These are phyloP conservation scores for Ustilago crameri DNA, from an alignment of 1,284 basidiomycete species.

Conservation along the genomic window DNA sequence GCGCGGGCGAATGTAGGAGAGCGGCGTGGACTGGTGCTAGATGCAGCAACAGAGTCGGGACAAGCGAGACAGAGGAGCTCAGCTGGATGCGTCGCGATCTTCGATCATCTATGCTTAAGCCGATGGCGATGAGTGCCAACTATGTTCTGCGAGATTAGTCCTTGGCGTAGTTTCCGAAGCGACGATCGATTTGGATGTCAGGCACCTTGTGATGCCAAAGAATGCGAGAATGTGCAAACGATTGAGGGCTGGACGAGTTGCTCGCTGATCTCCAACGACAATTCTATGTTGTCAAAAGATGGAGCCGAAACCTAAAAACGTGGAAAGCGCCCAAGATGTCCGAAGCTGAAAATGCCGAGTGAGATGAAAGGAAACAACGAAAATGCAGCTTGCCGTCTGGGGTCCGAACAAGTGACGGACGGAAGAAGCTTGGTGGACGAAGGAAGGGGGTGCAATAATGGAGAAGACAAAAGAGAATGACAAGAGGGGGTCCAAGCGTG, in stretches of 20 bases:
- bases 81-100: not conserved
- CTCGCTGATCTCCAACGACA: not conserved
- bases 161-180: too few species aligned
- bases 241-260: not conserved
- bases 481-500: not conserved
- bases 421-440: not conserved
- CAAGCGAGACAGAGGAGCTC: not conserved
- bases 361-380: not conserved
- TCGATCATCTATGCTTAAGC: not conserved
- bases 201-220: too few species aligned
- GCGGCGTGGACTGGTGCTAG: not conserved
- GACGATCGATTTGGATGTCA: too few species aligned
- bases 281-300: not conserved
- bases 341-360: not conserved
- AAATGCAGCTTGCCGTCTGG: constrained; percentile 20
- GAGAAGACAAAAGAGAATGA: not conserved
- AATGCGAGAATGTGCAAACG: too few species aligned
- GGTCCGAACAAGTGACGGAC: constrained; percentile 20
- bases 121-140: too few species aligned
- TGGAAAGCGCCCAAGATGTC: not conserved
- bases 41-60: not conserved
- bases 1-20: too few species aligned
- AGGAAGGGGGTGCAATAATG: constrained; percentile 3
- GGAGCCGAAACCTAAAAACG: not conserved
- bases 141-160: too few species aligned